Evolutionary conservation across 441 rosid genomes (phyloP).

Genomic region (Metrosideros polymorpha): DNA sequence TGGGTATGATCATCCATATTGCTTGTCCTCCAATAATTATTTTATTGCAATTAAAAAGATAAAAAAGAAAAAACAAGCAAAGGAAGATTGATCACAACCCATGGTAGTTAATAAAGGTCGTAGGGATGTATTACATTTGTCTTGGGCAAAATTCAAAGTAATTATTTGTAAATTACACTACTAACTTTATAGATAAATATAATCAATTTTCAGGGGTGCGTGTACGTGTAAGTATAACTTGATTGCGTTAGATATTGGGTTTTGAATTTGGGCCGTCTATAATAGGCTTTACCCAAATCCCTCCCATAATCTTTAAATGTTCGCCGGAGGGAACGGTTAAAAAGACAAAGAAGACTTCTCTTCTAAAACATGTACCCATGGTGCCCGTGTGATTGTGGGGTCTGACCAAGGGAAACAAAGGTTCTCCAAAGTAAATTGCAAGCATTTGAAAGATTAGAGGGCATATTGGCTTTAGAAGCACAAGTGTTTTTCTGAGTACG

Average conservation of each 20-base stretch:
- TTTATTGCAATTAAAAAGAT: not conserved
- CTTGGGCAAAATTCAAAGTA: not conserved
- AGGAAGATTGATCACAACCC: not conserved
- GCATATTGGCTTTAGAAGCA: not conserved
- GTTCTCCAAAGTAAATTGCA: not conserved
- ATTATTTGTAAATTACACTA: not conserved
- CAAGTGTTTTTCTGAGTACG: not conserved
- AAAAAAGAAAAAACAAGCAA: not conserved
- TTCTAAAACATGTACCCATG: not conserved
- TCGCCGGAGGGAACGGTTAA: not conserved
- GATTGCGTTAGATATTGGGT: not conserved
- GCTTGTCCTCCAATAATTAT: not conserved
- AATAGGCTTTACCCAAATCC: not conserved
- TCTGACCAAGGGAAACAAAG: not conserved
- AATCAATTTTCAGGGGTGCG: not conserved
- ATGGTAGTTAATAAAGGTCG: not conserved
- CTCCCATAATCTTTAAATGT: not conserved
- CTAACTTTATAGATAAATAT: not conserved
- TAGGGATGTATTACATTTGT: not conserved
- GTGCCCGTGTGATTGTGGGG: not conserved
- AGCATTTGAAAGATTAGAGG: not conserved
- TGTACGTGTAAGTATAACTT: not conserved
- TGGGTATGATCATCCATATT: not conserved
- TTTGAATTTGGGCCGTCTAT: not conserved
- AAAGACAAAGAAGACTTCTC: not conserved